Evolutionary conservation across 1,284 basidiomycete genomes (phyloP), one percentile per base, ranked within the genome.

Genomic region (Cutaneotrichosporon cavernicola): DNA sequence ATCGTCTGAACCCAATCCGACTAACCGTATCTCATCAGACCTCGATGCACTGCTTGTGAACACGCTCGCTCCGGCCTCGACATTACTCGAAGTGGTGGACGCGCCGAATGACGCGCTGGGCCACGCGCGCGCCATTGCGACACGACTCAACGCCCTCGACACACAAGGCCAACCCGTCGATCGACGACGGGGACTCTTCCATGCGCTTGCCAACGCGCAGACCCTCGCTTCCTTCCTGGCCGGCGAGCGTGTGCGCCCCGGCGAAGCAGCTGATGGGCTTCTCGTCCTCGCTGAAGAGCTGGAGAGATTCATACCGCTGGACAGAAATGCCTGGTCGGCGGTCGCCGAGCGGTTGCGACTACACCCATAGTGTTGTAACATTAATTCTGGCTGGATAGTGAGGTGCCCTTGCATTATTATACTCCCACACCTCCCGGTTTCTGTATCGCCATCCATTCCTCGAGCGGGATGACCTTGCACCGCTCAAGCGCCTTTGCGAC

Each of bases 171-270:
- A 14, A 1, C 32, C 56, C 21, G 43, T 21, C 2, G 43, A 49
- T 0, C 14, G 34, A 31, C 51, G 53, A 5, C 46, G 53, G 46
- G 21, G 5, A 10, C 57, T 59, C 7, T 47, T 58, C 5, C 58
- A 58, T 26, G 58, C 56, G 36, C 49, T 56, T 26, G 65, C 60
- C 18, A 56, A 46, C 10, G 65, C 65, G 31, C 57, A 49, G 36
- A 63, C 58, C 4, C 57, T 62, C 43, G 57, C 52, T 40, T 36
- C 49, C 10, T 62, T 56, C 22, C 47, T 62, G 22, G 60, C 60
- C 5, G 46, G 30, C 22, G 46, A 52, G 32, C 32, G 32, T 1
- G 30, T 60, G 13, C 59, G 59, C 1, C 10, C 59, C 10, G 59
- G 50, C 16, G 60, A 61, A 38, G 53, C 60, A n/a, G 60, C 52